Evolutionary conservation across 148 eudicot genomes (phyloP), one percentile per base, ranked within the genome.

Genomic region (Rhododendron henanense): DNA sequence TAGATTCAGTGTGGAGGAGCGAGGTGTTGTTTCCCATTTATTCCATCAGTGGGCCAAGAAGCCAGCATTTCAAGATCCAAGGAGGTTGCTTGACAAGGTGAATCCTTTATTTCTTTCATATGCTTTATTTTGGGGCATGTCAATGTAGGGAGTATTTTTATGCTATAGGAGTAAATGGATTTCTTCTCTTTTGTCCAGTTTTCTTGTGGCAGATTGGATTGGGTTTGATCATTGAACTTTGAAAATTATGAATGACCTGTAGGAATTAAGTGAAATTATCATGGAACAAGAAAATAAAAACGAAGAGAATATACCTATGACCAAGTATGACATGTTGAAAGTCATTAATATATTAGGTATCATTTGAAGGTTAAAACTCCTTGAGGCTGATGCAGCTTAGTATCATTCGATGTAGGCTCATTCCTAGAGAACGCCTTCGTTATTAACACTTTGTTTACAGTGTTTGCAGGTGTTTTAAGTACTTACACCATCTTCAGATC

Each of bases 41-140:
- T 96, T 96, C 84, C 98, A 93, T 92, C 93, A 95, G 55, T 96
- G 99, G 99, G 99, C 98, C 73, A 95, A 91, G 91, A 96, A 95
- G 92, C 91, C 94, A 81, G 99, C 99, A 78, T 96, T 96, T 90
- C 94, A 94, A 83, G 96, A 95, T 31, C 97, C 97, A 78, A 95
- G 88, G 88, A 90, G 98, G 88, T 90, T 96, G 84, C 90, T 96
- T 88, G 93, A 91, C 92, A 96, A 96, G 99, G 99, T 96, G 84
- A 86, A 71, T 67, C 74, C 14, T 63, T 21, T 25, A 79, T 79
- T 35, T 75, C 61, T 69, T 28, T 76, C 84, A 39, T 74, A 3
- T 73, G 74, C 13, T 48, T 11, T 2, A 71, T 31, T 75, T 65
- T n/a, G 53, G 50, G 67, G 28, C 6, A 14, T 57, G 18, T 39